A percentile compares a stretch with the other conserved stretches of the same genome.
These are phyloP conservation scores for Fusarium xyrophilum DNA, from an alignment of 2,329 filamentous ascomycete species.

Conservation along the genomic window DNA sequence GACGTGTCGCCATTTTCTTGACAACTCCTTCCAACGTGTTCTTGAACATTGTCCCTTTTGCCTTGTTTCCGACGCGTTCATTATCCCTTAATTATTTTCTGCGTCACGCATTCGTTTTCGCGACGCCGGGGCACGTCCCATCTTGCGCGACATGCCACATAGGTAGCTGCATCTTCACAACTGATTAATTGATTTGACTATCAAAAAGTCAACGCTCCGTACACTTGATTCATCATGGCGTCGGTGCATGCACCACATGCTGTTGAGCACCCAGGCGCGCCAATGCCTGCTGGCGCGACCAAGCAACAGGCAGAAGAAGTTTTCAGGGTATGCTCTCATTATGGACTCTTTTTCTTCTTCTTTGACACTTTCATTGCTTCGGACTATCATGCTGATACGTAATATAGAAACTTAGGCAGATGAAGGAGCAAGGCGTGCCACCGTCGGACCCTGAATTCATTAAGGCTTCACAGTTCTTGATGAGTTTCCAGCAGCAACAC, in stretches of 20 bases:
- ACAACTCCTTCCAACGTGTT: slow-evolving; percentile 28
- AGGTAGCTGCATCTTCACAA: slow-evolving; percentile 40
- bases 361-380: background rate
- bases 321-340: slow-evolving; percentile 61
- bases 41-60: slow-evolving; percentile 26
- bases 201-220: slow-evolving; percentile 25
- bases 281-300: slow-evolving; percentile 71
- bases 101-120: slow-evolving; percentile 35
- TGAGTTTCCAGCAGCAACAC: slow-evolving; percentile 72
- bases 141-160: slow-evolving; percentile 49
- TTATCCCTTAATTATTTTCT: slow-evolving; percentile 27
- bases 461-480: slow-evolving; percentile 78
- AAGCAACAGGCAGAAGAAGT: slow-evolving; percentile 81
- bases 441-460: slow-evolving; percentile 85
- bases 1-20: slow-evolving; percentile 39
- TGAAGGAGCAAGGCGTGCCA: slow-evolving; percentile 85
- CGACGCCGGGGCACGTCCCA: slow-evolving; percentile 31
- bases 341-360: background rate
- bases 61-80: slow-evolving; percentile 41
- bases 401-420: slow-evolving; percentile 80
- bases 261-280: slow-evolving; percentile 69
- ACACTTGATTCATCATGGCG: slow-evolving; percentile 67
- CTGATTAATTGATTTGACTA: slow-evolving; percentile 38
- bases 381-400: slow-evolving; percentile 26
- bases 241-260: slow-evolving; percentile 77